Evolutionary conservation across 192 early-diverging fungal genomes (phyloP).

Genomic region (Podila verticillata): DNA sequence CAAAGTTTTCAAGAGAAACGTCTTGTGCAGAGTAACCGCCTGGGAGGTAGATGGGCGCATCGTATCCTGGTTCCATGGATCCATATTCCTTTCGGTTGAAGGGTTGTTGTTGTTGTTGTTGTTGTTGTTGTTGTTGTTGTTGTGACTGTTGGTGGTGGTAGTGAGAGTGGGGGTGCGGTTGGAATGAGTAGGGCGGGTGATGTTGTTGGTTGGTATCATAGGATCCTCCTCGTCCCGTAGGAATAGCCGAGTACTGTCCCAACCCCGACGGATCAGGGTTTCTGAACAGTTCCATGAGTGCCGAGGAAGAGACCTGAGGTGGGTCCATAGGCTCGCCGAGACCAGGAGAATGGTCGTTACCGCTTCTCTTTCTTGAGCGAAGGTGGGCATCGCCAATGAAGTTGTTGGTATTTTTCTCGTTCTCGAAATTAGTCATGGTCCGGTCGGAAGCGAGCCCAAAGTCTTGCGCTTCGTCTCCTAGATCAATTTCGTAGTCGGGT

Average conservation of each 20-base stretch:
- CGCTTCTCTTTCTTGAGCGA: background rate
- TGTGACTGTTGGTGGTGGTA: background rate
- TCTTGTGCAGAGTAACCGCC: background rate
- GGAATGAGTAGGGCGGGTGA: background rate
- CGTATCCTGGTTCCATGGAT: slow-evolving; percentile 6
- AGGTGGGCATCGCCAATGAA: no score
- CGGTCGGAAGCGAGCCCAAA: background rate
- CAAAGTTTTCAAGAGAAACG: slow-evolving; percentile 18
- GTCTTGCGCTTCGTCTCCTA: slow-evolving; percentile 8
- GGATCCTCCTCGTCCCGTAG: background rate
- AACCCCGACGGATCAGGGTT: slow-evolving; percentile 16
- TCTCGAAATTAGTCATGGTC: background rate
- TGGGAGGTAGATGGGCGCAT: slow-evolving; percentile 2
- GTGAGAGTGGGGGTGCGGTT: background rate
- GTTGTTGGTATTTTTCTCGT: background rate
- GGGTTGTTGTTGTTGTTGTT: background rate
- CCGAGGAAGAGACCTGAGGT: slow-evolving; percentile 9
- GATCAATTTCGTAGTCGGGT: slow-evolving; percentile 3
- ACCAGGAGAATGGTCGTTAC: background rate
- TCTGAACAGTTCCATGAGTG: slow-evolving; percentile 41
- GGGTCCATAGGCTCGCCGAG: slow-evolving; percentile 15
- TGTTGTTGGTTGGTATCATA: slow-evolving; percentile 1
- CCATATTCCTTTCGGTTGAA: slow-evolving; percentile 5
- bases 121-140: no score
- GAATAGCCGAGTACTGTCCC: background rate